Conservation (phyloP, 371 early-diverging fungal genomes). For the Quaeritorhiza haematococci region DNA sequence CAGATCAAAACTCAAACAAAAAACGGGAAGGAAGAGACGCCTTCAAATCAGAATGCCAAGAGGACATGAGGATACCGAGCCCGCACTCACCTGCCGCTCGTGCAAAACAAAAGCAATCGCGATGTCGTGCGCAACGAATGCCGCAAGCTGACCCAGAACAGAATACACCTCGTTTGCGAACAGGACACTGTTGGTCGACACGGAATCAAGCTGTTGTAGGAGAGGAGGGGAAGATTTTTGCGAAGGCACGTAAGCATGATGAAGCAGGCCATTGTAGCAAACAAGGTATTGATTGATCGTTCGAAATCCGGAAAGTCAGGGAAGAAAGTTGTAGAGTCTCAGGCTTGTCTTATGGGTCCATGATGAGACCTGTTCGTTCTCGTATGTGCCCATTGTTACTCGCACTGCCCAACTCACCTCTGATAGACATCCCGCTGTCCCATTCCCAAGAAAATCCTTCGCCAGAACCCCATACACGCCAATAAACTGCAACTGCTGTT, state of each 20-base stretch:
- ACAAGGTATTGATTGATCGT: not conserved
- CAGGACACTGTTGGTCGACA: conserved; percentile 18
- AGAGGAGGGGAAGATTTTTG: too few relatives aligned
- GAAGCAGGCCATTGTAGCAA: not conserved
- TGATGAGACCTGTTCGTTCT: too few relatives aligned
- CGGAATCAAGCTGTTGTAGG: not conserved
- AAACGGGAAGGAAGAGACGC: too few relatives aligned
- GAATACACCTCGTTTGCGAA: conserved; percentile 29
- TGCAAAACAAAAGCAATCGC: conserved; percentile 10
- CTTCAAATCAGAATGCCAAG: too few relatives aligned
- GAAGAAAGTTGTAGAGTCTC: too few relatives aligned
- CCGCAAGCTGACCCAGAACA: conserved; percentile 18
- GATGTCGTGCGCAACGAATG: conserved; percentile 18
- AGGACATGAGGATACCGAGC: too few relatives aligned
- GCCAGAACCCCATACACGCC: not conserved
- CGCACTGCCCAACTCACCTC: too few relatives aligned
- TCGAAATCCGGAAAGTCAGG: too few relatives aligned
- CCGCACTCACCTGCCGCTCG: conserved; percentile 6
- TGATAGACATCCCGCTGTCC: not conserved
- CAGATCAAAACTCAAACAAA: too few relatives aligned
- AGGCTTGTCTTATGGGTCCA: too few relatives aligned
- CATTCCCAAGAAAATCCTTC: not conserved
- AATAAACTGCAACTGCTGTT: not conserved
- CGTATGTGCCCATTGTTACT: too few relatives aligned
- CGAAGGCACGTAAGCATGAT: too few relatives aligned